These are phyloP conservation scores for Microascus cirrosus DNA, from an alignment of 2,329 filamentous ascomycete genomes.

Conservation along the genomic window DNA sequence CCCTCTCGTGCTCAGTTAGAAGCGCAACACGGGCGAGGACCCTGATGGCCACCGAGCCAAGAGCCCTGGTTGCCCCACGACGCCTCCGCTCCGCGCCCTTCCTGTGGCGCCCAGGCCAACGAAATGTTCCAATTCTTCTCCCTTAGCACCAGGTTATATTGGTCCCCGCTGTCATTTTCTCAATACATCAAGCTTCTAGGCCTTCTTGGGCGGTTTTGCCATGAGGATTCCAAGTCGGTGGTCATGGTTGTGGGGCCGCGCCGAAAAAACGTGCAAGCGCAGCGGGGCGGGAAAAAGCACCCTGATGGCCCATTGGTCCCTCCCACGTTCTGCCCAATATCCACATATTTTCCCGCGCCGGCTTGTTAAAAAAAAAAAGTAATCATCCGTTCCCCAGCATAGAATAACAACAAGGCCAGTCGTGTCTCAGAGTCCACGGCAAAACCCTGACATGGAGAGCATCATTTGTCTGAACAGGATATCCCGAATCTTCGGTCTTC, in stretches of 20 bases:
- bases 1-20: not conserved
- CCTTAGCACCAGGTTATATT: no score
- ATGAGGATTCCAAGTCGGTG: not conserved
- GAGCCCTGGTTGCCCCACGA: not conserved
- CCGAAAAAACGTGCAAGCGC: not conserved
- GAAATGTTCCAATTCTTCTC: no score
- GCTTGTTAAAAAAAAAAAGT: no score
- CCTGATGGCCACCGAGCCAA: not conserved
- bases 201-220: no score
- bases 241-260: not conserved
- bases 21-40: not conserved
- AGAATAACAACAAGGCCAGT: no score
- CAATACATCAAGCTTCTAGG: no score
- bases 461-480: not conserved
- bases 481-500: not conserved
- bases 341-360: not conserved
- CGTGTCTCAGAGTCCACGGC: no score
- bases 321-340: not conserved
- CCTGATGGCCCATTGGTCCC: conserved; percentile 3
- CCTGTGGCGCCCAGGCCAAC: no score
- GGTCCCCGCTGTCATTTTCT: no score
- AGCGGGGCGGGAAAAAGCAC: not conserved
- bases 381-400: no score
- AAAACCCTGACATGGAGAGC: no score
- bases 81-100: no score